Evolutionary conservation across 1,284 basidiomycete species (phyloP).

Genomic region (Takashimella koratensis): DNA sequence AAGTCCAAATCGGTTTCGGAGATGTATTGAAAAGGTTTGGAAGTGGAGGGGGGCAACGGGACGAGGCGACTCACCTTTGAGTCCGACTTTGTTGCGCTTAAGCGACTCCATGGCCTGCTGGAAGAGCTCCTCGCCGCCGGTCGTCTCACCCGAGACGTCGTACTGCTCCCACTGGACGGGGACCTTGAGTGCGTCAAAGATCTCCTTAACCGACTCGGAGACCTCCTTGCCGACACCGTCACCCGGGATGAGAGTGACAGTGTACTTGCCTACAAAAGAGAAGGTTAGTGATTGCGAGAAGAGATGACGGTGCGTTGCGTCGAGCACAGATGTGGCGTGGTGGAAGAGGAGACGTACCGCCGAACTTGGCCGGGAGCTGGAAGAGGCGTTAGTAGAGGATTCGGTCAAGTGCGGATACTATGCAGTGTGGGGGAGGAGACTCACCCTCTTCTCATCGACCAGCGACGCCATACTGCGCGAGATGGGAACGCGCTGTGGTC

Average conservation of each 20-base stretch:
- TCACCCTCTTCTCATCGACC: constrained; percentile 41
- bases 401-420: background rate
- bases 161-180: constrained; percentile 99
- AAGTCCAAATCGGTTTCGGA: too few relatives aligned
- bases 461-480: constrained; percentile 41
- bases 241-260: constrained; percentile 87
- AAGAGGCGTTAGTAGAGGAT: background rate
- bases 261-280: constrained; percentile 45
- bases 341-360: constrained; percentile 61
- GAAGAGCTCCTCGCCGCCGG: constrained; percentile 90
- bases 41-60: too few relatives aligned
- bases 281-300: background rate
- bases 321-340: constrained; percentile 1
- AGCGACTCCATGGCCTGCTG: constrained; percentile 95
- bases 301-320: constrained; percentile 45
- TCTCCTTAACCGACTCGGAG: constrained; percentile 97
- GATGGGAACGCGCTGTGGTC: constrained; percentile 30
- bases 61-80: constrained; percentile 93
- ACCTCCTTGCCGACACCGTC: constrained; percentile 98
- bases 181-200: constrained; percentile 94
- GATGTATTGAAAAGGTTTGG: too few relatives aligned
- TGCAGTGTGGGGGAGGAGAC: constrained; percentile 6
- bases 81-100: constrained; percentile 94
- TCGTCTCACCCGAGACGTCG: constrained; percentile 94
- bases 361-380: constrained; percentile 88